Evolutionary conservation across 2,329 filamentous ascomycete species (phyloP).

Genomic region (Pseudogymnoascus sp.): DNA sequence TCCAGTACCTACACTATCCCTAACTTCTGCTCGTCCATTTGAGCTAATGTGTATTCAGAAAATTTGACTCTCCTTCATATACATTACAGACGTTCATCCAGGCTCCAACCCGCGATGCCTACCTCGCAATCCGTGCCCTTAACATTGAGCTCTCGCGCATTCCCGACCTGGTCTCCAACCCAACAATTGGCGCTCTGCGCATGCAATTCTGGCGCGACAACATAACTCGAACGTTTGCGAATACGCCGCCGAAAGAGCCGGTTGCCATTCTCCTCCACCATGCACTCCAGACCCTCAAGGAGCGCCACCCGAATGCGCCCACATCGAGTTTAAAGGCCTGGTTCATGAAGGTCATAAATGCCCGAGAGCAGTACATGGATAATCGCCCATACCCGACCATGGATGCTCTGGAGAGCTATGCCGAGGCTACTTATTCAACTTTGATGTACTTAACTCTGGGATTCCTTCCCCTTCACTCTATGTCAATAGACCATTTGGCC

Average conservation of each 20-base stretch:
- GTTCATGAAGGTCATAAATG: constrained; percentile 68
- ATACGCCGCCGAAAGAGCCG: constrained; percentile 77
- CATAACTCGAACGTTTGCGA: constrained; percentile 66
- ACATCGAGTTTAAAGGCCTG: constrained; percentile 53
- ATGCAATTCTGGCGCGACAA: constrained; percentile 94
- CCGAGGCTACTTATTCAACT: constrained; percentile 90
- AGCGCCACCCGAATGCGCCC: constrained; percentile 31
- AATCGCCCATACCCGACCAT: constrained; percentile 74
- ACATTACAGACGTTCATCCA: constrained; percentile 81
- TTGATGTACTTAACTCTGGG: constrained; percentile 83
- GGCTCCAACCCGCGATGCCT: constrained; percentile 63
- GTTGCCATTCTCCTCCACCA: constrained; percentile 76
- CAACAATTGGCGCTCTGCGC: constrained; percentile 79
- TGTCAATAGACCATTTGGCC: constrained; percentile 85
- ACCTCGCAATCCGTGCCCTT: constrained; percentile 82
- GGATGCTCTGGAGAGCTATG: constrained; percentile 71
- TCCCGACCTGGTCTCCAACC: constrained; percentile 79
- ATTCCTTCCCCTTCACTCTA: constrained; percentile 66
- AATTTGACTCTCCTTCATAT: constrained; percentile 82
- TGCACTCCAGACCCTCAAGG: constrained; percentile 55
- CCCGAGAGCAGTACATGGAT: constrained; percentile 72
- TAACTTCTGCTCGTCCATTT: neutral
- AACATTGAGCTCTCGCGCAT: constrained; percentile 89
- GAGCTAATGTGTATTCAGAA: constrained; percentile 40
- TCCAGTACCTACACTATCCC: constrained; percentile 21